A percentile compares a stretch with the other conserved stretches of the same genome.
These are phyloP conservation scores for Coemansia sp. DNA, from an alignment of 192 early-diverging fungal species.

Conservation along the genomic window DNA sequence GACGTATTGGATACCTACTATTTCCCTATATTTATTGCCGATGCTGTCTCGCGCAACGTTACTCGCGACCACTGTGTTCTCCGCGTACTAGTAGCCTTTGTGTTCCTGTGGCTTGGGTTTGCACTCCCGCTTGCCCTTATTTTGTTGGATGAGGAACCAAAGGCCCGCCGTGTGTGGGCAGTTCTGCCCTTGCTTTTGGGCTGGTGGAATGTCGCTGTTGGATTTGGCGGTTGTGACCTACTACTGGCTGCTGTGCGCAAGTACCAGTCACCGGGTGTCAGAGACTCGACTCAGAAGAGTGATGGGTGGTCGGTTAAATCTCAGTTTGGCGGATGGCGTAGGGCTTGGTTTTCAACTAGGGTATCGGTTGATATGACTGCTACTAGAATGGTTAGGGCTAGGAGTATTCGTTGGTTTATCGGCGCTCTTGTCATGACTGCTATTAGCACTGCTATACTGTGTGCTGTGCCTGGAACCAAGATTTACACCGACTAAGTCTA, in stretches of 20 bases:
- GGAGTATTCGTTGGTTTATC: conserved; percentile 55
- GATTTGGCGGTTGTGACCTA: conserved; percentile 54
- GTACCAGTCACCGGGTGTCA: conserved; percentile 44
- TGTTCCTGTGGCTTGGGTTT: conserved; percentile 52
- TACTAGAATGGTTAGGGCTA: conserved; percentile 47
- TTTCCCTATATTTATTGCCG: conserved; percentile 52
- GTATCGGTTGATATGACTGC: conserved; percentile 52
- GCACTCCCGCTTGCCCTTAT: conserved; percentile 51
- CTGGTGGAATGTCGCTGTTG: conserved; percentile 57
- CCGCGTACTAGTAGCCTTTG: conserved; percentile 48
- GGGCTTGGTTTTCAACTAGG: conserved; percentile 49
- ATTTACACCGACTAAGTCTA: conserved; percentile 39
- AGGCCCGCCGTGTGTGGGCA: conserved; percentile 40
- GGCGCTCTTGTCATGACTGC: conserved; percentile 50
- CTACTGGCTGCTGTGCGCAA: conserved; percentile 50
- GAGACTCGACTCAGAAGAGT: conserved; percentile 1
- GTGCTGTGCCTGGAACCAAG: conserved; percentile 51
- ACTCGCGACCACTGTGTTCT: conserved; percentile 53
- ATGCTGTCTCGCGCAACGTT: conserved; percentile 52
- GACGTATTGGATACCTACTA: conserved; percentile 58
- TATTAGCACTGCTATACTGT: conserved; percentile 46
- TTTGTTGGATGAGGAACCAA: conserved; percentile 42
- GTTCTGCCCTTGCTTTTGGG: conserved; percentile 45
- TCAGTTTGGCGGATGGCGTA: conserved; percentile 39
- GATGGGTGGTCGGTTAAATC: conserved; percentile 16